These are phyloP conservation scores for Fusarium staphyleae DNA, from an alignment of 2,329 filamentous ascomycete species.

Conservation along the genomic window DNA sequence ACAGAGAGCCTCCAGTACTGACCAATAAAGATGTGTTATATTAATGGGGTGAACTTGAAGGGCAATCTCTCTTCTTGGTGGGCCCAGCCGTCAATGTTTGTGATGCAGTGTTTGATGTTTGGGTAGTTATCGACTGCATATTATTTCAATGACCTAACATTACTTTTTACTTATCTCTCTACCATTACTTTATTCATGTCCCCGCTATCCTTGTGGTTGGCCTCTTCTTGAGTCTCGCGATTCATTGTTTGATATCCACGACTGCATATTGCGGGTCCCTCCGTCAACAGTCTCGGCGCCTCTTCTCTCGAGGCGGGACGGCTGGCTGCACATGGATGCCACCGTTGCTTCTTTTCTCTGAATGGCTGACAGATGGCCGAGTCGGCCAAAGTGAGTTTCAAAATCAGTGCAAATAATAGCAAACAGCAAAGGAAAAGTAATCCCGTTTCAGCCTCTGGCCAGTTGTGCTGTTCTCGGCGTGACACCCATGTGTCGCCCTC, in stretches of 20 bases:
- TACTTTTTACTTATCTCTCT: no score
- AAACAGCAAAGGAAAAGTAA: not conserved
- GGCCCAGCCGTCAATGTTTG: no score
- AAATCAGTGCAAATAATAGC: conserved; percentile 1
- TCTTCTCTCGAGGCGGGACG: not conserved
- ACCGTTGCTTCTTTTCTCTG: not conserved
- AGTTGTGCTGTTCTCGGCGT: not conserved
- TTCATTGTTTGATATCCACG: conserved; percentile 2
- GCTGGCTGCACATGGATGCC: conserved; percentile 1
- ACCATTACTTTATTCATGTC: no score
- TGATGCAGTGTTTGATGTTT: no score
- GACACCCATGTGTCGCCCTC: not conserved
- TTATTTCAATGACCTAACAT: no score
- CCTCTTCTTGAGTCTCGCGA: not conserved
- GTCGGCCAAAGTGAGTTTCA: not conserved
- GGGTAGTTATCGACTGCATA: no score
- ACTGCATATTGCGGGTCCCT: conserved; percentile 11
- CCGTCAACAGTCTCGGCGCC: conserved; percentile 9
- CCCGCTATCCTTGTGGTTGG: no score
- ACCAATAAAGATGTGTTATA: no score
- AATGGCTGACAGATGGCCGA: not conserved
- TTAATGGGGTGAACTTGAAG: no score
- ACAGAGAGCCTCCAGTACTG: no score
- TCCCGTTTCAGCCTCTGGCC: no score
- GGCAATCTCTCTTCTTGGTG: no score